Evolutionary conservation across 306 rosid genomes (phyloP), one percentile per base, ranked within the genome.

Genomic region (Begonia loranthoides): DNA sequence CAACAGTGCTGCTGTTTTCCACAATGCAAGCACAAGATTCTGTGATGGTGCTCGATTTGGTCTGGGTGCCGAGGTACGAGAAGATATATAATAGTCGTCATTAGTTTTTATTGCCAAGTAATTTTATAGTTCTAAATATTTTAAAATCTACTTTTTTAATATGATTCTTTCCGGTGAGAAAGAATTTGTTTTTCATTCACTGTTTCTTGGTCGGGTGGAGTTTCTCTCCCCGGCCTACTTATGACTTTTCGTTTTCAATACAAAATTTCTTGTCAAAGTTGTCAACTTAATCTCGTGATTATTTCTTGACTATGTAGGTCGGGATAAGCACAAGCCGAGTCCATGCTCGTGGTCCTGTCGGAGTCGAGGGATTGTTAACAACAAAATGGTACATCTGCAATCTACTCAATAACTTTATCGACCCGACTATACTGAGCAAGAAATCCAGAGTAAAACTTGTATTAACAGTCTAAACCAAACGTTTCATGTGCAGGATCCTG

Each of bases 301-400:
- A 33, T 41, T 63, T 55, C 44, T 51, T 49, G 28, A 53, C 11
- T 12, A 17, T 73, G 57, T 64, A 90, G 99, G 99, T 90, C 39
- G 99, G 99, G 46, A 80, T 83, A 66, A 90, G 99, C 76, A 90
- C 99, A 55, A 76, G 99, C 73, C 73, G 99, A 49, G 86, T 90
- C 70, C 99, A 90, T 59, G 96, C 99, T 34, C 84, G 96, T 28
- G 99, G 99, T 59, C 99, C 99, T 0, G 99, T 90, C 12, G 99
- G 99, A 83, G 96, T 90, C 38, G 99, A 86, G 65, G 99, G 99
- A 69, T 62, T 90, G 59, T 65, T 90, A 70, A 90, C 99, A 38
- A 90, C 94, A 22, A 63, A 87, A 80, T 90, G 99, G 99, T 90
- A 86, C 15, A 73, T 44, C 22, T 39, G 19, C 28, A 14, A 17